Percentiles rank a stretch among this genome's conserved stretches.
phyloP scores from a whole-genome alignment of 108 stramenopile genomes.

The Cyclotella atomus region DNA sequence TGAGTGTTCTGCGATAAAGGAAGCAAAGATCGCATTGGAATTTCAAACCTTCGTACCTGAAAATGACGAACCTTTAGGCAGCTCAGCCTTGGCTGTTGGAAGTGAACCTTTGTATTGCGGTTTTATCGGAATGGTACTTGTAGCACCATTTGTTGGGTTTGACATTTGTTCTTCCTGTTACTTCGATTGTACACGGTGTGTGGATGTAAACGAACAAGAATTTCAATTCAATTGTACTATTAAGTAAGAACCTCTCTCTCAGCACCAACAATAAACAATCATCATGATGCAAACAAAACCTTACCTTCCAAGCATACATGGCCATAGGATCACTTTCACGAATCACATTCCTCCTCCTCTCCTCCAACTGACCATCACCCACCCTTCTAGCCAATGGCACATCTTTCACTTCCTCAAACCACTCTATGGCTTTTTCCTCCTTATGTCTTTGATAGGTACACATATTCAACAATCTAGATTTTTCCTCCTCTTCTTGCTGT shows the following conservation, averaged over 20 bases:
- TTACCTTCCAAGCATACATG: slow-evolving; percentile 61
- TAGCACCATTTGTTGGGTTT: background rate
- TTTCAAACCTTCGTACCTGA: slow-evolving; percentile 88
- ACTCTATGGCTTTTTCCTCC: slow-evolving; percentile 45
- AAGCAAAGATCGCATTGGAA: too few relatives aligned
- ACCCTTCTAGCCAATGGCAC: slow-evolving; percentile 82
- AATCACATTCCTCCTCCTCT: slow-evolving; percentile 63
- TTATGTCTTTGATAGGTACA: slow-evolving; percentile 78
- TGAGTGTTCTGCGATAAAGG: too few relatives aligned
- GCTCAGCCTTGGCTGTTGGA: slow-evolving; percentile 97
- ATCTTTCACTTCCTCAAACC: slow-evolving; percentile 56
- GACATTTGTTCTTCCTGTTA: slow-evolving; percentile 28
- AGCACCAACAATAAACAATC: too few relatives aligned
- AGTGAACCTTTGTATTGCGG: slow-evolving; percentile 95
- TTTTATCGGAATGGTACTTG: slow-evolving; percentile 32
- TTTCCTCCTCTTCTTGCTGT: slow-evolving; percentile 49
- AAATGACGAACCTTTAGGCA: slow-evolving; percentile 95
- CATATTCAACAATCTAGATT: slow-evolving; percentile 40
- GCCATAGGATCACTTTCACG: slow-evolving; percentile 97
- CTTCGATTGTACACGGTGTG: too few relatives aligned
- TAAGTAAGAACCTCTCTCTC: too few relatives aligned
- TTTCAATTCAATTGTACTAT: too few relatives aligned
- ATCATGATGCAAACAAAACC: background rate
- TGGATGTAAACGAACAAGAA: too few relatives aligned
- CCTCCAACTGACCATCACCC: slow-evolving; percentile 80